phyloP scores from a whole-genome alignment of 106 monocot species.

The Phalaenopsis aphrodite region DNA sequence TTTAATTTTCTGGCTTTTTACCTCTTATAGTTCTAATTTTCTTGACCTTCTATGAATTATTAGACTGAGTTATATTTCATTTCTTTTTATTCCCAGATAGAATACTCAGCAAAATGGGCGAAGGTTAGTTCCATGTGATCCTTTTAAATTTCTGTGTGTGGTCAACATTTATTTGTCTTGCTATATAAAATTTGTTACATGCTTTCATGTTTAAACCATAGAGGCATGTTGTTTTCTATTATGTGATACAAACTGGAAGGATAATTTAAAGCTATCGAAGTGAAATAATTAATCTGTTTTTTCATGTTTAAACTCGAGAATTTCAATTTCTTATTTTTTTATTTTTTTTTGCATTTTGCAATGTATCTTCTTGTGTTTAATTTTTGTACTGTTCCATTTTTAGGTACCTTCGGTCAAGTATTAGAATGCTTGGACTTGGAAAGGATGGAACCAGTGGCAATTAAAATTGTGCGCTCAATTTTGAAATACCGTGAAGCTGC shows the following conservation, averaged over 20 bases:
- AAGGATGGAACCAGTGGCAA: conserved; percentile 71
- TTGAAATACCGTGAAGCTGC: conserved; percentile 92
- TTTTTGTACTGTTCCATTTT: neutral
- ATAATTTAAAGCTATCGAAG: neutral
- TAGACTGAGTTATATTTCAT: conserved; percentile 11
- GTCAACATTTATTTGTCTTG: neutral
- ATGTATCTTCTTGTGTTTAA: neutral
- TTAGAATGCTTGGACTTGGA: conserved; percentile 95
- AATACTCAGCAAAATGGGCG: conserved; percentile 96
- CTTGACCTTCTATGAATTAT: neutral
- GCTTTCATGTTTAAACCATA: neutral
- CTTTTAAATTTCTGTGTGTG: neutral
- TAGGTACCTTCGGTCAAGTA: conserved; percentile 97
- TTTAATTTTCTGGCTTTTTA: neutral
- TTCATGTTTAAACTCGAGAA: neutral
- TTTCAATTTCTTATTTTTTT: neutral
- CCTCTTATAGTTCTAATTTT: neutral
- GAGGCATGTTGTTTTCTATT: neutral
- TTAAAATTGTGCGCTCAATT: conserved; percentile 86
- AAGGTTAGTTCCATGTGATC: conserved; percentile 51
- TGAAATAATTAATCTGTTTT: neutral
- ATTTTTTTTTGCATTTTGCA: neutral
- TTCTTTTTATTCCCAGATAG: conserved; percentile 49
- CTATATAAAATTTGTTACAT: neutral
- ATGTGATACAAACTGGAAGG: neutral